Evolutionary conservation across 2,329 filamentous ascomycete species (phyloP).

Genomic region (Fusarium sp.): DNA sequence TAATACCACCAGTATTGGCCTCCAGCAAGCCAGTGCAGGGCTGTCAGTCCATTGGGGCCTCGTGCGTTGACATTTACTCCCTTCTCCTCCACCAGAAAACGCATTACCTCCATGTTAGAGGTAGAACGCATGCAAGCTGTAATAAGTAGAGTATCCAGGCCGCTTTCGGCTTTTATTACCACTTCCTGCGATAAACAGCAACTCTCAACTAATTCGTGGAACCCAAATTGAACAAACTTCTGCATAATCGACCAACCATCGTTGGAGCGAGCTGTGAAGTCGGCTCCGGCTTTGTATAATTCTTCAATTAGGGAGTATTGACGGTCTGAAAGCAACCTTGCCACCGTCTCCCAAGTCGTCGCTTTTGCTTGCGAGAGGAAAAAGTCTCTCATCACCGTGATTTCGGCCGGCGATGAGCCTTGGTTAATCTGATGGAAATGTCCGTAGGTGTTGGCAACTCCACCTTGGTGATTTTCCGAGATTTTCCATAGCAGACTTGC

Average conservation of each 20-base stretch:
- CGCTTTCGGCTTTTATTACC: neutral
- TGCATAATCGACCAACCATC: conserved; percentile 1
- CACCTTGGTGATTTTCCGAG: conserved; percentile 4
- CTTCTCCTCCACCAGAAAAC: conserved; percentile 35
- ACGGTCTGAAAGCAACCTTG: conserved; percentile 1
- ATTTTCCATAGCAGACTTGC: conserved; percentile 14
- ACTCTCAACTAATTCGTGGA: conserved; percentile 24
- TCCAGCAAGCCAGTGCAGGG: conserved; percentile 24
- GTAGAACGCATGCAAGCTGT: conserved; percentile 17
- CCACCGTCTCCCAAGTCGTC: conserved; percentile 15
- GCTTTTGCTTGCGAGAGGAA: neutral
- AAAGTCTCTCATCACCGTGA: conserved; percentile 1
- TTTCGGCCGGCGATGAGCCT: conserved; percentile 28
- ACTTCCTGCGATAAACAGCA: conserved; percentile 25
- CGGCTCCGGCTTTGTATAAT: conserved; percentile 21
- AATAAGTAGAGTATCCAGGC: conserved; percentile 2
- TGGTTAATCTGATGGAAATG: conserved; percentile 2
- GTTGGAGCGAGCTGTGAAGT: conserved; percentile 3
- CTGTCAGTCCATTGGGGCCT: neutral
- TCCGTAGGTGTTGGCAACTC: neutral
- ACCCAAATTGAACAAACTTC: conserved; percentile 14
- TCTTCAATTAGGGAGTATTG: conserved; percentile 25
- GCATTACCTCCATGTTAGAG: conserved; percentile 36
- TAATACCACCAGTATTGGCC: conserved; percentile 32
- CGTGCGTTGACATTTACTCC: conserved; percentile 3